Base-by-base conservation (phyloP, 768 basidiomycete species). In the Mrakia gelida region DNA sequence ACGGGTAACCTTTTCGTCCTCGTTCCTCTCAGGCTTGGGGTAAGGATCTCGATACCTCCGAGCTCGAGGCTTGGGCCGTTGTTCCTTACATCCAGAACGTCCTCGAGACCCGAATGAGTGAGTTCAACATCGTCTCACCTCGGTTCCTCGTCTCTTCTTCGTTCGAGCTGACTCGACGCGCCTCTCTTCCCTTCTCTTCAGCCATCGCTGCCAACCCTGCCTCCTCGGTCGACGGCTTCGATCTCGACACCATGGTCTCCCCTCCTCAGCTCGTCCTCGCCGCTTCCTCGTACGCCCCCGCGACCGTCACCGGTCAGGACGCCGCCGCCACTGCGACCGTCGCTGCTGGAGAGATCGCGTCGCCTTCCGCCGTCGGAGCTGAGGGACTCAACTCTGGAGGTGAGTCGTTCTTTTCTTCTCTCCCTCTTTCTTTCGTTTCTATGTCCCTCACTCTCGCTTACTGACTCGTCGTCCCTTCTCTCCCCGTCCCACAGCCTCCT, bases 51-150 rank as follows among this genome's bases (percentile, higher is more conserved):
- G 43, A 70, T 41, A 70, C 41, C 34, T 21, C 38, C 41, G 67
- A 38, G 23, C 34, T 70, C 34, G 67, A 70, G 67, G 67, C 32
- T 18, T 70, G 67, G 67, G 34, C 67, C 67, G 38, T 43, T 23
- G 26, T 41, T n/a, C 34, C 34, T 8, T 70, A 32, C 45, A 67
- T 75, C 11, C 62, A 75, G 65, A 75, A 75, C 63, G 65, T 52
- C n/a, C 63, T 75, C 28, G 43, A 45, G 62, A 65, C 62, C 8
- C 43, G 75, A 43, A 75, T 75, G 75, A 54, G 75, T 65, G 28
- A 67, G 30, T 54, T 2, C 21, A 26, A 28, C 59, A 0, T 62
- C 41, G 38, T 8, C 38, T 38, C 38, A 8, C 18, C 6, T 30
- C n/a, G 16, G 30, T 62, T 26, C 23, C 62, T 3, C 41, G 2